phyloP scores from a whole-genome alignment of 2,329 filamentous ascomycete genomes.

The Aspergillus chevalieri region DNA sequence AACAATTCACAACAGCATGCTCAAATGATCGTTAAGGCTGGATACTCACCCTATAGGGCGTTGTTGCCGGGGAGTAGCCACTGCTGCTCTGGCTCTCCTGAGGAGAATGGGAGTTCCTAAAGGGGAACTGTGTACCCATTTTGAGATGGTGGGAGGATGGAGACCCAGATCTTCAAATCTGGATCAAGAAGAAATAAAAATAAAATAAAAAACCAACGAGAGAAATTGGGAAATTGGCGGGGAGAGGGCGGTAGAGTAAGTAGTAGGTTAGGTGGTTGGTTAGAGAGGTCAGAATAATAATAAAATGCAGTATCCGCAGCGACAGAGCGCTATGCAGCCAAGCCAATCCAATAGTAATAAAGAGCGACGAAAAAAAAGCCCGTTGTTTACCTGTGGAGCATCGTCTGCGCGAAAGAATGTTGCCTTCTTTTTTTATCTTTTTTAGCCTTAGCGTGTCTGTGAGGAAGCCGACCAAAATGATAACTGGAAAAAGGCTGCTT shows the following conservation, averaged over 20 bases:
- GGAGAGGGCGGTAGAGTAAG: not conserved
- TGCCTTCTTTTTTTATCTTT: too few relatives aligned
- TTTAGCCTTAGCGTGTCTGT: too few relatives aligned
- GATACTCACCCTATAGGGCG: not conserved
- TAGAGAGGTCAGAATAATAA: not conserved
- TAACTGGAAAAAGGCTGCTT: too few relatives aligned
- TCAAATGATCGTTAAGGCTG: not conserved
- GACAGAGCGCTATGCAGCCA: not conserved
- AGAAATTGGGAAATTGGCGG: not conserved
- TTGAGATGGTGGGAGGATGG: not conserved
- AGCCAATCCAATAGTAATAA: not conserved
- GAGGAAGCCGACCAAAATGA: too few relatives aligned
- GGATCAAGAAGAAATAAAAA: not conserved
- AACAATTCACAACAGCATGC: not conserved
- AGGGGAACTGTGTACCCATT: not conserved
- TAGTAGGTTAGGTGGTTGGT: not conserved
- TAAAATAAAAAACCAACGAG: not conserved
- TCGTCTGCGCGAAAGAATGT: not conserved
- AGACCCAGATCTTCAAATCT: not conserved
- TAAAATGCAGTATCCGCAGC: constrained; percentile 1
- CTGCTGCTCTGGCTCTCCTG: not conserved
- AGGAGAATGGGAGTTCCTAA: not conserved
- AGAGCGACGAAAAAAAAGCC: not conserved
- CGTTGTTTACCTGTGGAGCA: not conserved
- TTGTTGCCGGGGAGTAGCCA: not conserved